Evolutionary conservation across 257 asterid species (phyloP).

Genomic region (Haberlea rhodopensis): DNA sequence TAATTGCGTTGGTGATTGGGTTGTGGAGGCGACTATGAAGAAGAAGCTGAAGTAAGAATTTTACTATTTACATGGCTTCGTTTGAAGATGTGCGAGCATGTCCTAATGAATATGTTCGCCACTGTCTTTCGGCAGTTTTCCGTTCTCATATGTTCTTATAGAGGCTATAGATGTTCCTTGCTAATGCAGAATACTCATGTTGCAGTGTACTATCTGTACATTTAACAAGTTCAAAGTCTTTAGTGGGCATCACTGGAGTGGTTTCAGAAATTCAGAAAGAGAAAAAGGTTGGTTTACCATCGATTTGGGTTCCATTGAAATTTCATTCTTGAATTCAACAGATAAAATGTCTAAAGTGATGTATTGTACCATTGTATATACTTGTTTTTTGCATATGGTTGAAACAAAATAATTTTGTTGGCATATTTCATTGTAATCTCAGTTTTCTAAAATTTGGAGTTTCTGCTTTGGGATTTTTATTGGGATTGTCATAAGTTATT

Average conservation of each 20-base stretch:
- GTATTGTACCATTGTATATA: conserved; percentile 5
- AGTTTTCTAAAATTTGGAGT: too few species aligned
- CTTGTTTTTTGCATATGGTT: conserved; percentile 5
- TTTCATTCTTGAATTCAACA: conserved; percentile 23
- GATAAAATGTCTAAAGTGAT: conserved; percentile 12
- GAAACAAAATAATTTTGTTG: neutral
- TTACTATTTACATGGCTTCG: conserved; percentile 6
- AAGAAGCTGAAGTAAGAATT: conserved; percentile 87
- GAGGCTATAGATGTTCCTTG: conserved; percentile 26
- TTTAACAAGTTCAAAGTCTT: conserved; percentile 93
- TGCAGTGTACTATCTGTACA: conserved; percentile 90
- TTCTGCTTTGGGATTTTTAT: conserved; percentile 5
- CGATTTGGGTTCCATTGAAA: conserved; percentile 6
- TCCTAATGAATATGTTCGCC: neutral
- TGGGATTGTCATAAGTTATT: conserved; percentile 9
- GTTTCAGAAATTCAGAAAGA: conserved; percentile 87
- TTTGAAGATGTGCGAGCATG: conserved; percentile 4
- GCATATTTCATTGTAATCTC: neutral
- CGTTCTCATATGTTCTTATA: conserved; percentile 9
- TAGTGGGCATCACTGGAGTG: conserved; percentile 93
- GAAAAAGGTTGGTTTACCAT: conserved; percentile 64
- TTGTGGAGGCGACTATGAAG: conserved; percentile 93
- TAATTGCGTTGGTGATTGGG: conserved; percentile 98
- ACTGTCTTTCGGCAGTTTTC: conserved; percentile 12
- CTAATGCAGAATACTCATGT: conserved; percentile 18